Percentiles rank a stretch among this genome's conserved stretches.
Conservation (phyloP, 805 yeast genomes). For the Ogataea degrootiae region DNA sequence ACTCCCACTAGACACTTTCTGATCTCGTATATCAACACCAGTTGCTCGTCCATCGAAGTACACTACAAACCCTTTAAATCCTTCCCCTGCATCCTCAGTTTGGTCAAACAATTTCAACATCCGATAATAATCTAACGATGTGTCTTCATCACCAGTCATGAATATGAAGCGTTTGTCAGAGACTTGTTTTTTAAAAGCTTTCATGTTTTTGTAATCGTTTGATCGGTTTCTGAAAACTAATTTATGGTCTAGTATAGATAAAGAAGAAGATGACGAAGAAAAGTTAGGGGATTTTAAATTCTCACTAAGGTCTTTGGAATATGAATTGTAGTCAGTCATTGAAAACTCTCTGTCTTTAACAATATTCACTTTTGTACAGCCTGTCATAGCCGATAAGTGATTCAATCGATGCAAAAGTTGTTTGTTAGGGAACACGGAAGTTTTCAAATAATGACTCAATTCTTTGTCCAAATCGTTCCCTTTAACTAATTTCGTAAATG, state of each 20-base stretch:
- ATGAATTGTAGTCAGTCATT: constrained; percentile 5
- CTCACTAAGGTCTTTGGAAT: not conserved
- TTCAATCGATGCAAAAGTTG: constrained; percentile 10
- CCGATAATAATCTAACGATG: constrained; percentile 23
- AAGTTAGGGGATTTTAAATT: too few relatives aligned
- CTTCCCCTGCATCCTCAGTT: too few relatives aligned
- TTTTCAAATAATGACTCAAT: too few relatives aligned
- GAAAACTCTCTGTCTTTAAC: constrained; percentile 21
- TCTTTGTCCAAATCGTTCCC: too few relatives aligned
- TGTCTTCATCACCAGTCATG: constrained; percentile 19
- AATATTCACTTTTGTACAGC: constrained; percentile 5
- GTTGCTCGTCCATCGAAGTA: too few relatives aligned
- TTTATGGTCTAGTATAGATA: constrained; percentile 1
- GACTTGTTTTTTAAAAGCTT: constrained; percentile 5
- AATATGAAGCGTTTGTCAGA: constrained; percentile 12
- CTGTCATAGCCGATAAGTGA: constrained; percentile 7
- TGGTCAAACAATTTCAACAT: constrained; percentile 10
- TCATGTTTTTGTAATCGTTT: constrained; percentile 16
- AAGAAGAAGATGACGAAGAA: too few relatives aligned
- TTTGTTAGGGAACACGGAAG: constrained; percentile 1
- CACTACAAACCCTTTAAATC: too few relatives aligned
- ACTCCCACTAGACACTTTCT: too few relatives aligned
- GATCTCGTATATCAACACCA: too few relatives aligned
- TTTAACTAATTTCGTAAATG: too few relatives aligned
- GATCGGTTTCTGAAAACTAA: constrained; percentile 17